Percentiles rank a stretch among this genome's conserved stretches.
Conservation (phyloP, 148 eudicot genomes). For the Cornus florida region DNA sequence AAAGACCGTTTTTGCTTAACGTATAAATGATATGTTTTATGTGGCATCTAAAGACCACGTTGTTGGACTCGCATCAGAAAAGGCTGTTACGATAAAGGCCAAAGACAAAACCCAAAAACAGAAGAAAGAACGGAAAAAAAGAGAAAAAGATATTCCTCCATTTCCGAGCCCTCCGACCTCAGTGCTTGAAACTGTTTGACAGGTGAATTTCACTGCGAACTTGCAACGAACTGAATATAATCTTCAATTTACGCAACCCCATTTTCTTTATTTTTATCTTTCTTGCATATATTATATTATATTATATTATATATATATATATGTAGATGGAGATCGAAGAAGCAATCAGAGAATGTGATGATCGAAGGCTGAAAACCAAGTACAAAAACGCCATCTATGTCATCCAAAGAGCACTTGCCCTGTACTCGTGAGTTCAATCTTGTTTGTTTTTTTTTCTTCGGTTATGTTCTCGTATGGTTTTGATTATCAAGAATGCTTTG, state of each 20-base stretch:
- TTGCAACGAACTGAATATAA: no score
- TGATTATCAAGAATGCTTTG: background rate
- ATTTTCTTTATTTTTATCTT: background rate
- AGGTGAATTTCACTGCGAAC: background rate
- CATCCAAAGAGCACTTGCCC: slow-evolving; percentile 90
- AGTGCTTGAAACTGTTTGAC: background rate
- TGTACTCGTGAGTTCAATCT: slow-evolving; percentile 56
- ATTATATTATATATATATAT: background rate
- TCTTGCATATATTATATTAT: background rate
- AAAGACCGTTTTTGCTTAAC: no score
- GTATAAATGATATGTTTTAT: background rate
- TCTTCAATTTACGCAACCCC: background rate
- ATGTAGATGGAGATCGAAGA: slow-evolving; percentile 77
- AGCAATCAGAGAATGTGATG: slow-evolving; percentile 74
- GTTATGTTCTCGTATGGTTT: background rate
- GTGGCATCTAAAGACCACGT: background rate
- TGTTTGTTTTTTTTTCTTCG: background rate
- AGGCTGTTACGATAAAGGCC: background rate
- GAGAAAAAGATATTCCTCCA: background rate
- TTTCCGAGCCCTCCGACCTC: background rate
- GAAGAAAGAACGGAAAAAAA: background rate
- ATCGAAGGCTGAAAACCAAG: slow-evolving; percentile 79
- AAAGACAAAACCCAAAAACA: background rate
- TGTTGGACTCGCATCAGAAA: background rate
- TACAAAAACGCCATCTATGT: slow-evolving; percentile 78